Evolutionary conservation across 306 rosid genomes (phyloP).

Genomic region (Begonia peltatifolia): DNA sequence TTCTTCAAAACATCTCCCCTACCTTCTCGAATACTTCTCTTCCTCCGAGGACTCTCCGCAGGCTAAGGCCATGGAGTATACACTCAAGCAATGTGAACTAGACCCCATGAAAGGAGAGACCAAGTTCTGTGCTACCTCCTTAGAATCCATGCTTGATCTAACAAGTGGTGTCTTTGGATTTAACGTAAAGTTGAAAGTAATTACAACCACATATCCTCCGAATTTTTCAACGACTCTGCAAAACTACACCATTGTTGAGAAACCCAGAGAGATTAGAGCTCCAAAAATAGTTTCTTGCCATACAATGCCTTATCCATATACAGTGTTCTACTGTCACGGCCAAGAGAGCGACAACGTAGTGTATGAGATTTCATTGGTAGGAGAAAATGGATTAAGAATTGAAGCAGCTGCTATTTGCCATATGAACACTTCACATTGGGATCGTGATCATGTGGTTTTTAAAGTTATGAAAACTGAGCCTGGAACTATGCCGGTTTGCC

Average conservation of each 20-base stretch:
- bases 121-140: conserved; percentile 51
- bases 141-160: conserved; percentile 49
- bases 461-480: conserved; percentile 34
- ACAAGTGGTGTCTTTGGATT: conserved; percentile 25
- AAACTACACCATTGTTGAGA: conserved; percentile 35
- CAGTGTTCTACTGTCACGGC: conserved; percentile 56
- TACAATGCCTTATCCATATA: conserved; percentile 64
- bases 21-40: conserved; percentile 40
- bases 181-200: conserved; percentile 18
- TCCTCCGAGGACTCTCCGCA: conserved; percentile 38
- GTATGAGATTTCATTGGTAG: conserved; percentile 33
- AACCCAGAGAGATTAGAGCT: conserved; percentile 20
- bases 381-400: conserved; percentile 34
- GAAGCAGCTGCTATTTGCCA: conserved; percentile 59
- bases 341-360: conserved; percentile 32
- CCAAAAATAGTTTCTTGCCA: conserved; percentile 55
- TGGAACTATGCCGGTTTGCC: conserved; percentile 53
- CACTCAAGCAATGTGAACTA: conserved; percentile 36
- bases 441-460: conserved; percentile 39
- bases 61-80: conserved; percentile 50
- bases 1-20: conserved; percentile 26
- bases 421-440: conserved; percentile 74
- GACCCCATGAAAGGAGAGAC: conserved; percentile 41
- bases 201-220: conserved; percentile 29
- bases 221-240: conserved; percentile 25